Percentiles rank a stretch among this genome's conserved stretches.
Conservation (phyloP, 2,329 filamentous ascomycete genomes). For the Graphiopsis chlorocephala region DNA sequence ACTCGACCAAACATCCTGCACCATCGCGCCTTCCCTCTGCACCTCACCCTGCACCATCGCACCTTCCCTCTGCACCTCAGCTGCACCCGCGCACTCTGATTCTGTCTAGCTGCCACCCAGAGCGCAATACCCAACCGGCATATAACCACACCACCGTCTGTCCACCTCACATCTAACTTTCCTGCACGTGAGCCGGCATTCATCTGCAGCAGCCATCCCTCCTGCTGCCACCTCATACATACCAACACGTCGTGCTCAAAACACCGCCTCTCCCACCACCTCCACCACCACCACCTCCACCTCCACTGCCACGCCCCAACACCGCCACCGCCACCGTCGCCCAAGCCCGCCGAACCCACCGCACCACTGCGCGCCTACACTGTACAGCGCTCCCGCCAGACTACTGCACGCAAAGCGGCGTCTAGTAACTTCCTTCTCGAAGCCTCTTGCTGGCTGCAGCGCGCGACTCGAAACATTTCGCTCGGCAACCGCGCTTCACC, state of each 20-base stretch:
- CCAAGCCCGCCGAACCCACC: neutral
- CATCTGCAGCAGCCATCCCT: neutral
- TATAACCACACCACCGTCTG: neutral
- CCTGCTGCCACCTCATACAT: neutral
- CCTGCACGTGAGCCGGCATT: neutral
- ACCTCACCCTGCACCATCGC: neutral
- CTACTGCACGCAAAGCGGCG: neutral
- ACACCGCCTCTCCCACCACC: neutral
- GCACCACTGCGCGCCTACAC: neutral
- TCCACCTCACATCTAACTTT: too few species aligned
- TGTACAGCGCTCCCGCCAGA: neutral
- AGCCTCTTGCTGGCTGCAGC: neutral
- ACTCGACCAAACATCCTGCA: neutral
- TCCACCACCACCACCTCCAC: neutral
- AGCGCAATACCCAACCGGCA: neutral
- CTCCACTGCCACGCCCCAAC: neutral
- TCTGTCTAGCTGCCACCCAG: neutral
- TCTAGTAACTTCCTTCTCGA: neutral
- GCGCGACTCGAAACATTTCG: constrained; percentile 5
- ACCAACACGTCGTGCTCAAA: neutral
- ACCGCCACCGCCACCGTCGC: neutral
- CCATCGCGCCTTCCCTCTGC: neutral
- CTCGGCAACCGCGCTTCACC: constrained; percentile 5
- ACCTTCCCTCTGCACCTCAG: neutral
- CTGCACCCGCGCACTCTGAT: neutral